phyloP scores from a whole-genome alignment of 371 early-diverging fungal species.

The Fennellomyces sp. region DNA sequence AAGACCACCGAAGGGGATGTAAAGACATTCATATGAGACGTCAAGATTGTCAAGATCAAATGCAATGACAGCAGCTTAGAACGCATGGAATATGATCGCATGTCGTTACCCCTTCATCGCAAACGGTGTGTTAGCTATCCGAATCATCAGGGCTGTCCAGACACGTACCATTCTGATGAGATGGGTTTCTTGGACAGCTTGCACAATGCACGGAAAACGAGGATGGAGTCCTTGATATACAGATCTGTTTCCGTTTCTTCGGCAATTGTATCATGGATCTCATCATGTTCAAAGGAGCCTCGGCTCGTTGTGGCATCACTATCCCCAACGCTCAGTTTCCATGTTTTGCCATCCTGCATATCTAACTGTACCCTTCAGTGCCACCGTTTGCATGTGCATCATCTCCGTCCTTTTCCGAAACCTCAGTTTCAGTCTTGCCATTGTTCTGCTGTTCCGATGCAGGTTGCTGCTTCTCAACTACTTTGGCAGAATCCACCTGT shows the following conservation, averaged over 20 bases:
- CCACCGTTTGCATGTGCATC: neutral
- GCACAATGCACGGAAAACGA: slow-evolving; percentile 92
- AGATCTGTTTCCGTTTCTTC: slow-evolving; percentile 48
- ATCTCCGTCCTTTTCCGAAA: neutral
- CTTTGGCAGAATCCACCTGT: neutral
- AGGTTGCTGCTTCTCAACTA: neutral
- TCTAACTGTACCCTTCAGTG: neutral
- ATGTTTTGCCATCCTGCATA: neutral
- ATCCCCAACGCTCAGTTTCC: neutral
- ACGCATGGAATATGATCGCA: slow-evolving; percentile 61
- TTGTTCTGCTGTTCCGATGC: neutral
- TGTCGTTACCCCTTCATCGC: slow-evolving; percentile 43
- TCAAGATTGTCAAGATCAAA: slow-evolving; percentile 58
- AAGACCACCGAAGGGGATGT: slow-evolving; percentile 45
- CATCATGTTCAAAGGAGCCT: slow-evolving; percentile 38
- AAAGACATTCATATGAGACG: slow-evolving; percentile 61
- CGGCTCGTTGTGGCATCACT: slow-evolving; percentile 18
- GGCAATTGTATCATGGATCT: slow-evolving; percentile 15
- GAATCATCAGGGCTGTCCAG: no score
- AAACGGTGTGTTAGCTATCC: no score
- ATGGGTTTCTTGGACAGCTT: slow-evolving; percentile 83
- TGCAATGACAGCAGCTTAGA: slow-evolving; percentile 68
- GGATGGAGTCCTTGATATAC: slow-evolving; percentile 78
- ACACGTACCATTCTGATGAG: slow-evolving; percentile 49
- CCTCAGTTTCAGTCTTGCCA: slow-evolving; percentile 4